These are phyloP conservation scores for Saccharomycopsis synnaedendra DNA, from an alignment of 805 yeast genomes.

Conservation along the genomic window DNA sequence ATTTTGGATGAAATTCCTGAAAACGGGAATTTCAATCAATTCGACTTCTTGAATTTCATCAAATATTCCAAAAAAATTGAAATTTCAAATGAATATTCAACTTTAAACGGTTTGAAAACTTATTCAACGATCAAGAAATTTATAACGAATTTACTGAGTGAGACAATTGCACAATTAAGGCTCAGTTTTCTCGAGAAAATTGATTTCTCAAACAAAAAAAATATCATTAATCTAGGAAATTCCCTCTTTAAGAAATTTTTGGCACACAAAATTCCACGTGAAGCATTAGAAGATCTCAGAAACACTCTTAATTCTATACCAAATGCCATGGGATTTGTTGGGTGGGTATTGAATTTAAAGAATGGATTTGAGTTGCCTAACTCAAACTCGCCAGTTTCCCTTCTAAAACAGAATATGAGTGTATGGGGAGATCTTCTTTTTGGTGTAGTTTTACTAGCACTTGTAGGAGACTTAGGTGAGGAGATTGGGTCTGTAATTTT, in stretches of 20 bases:
- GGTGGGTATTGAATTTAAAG: slow-evolving; percentile 24
- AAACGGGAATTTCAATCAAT: too few species aligned
- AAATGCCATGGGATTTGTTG: slow-evolving; percentile 26
- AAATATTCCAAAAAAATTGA: slow-evolving; percentile 9
- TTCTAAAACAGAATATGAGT: slow-evolving; percentile 21
- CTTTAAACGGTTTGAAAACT: slow-evolving; percentile 23
- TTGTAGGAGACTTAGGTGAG: slow-evolving; percentile 28
- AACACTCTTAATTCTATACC: slow-evolving; percentile 29
- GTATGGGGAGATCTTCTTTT: slow-evolving; percentile 23
- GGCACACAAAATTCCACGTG: slow-evolving; percentile 29
- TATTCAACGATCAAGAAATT: slow-evolving; percentile 30
- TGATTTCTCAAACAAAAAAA: slow-evolving; percentile 22
- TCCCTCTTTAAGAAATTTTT: slow-evolving; percentile 32
- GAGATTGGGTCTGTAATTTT: slow-evolving; percentile 17
- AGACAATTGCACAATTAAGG: slow-evolving; percentile 23
- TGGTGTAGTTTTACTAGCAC: slow-evolving; percentile 24
- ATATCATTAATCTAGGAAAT: slow-evolving; percentile 23
- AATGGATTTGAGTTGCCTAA: background rate
- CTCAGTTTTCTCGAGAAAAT: slow-evolving; percentile 28
- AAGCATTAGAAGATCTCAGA: slow-evolving; percentile 28
- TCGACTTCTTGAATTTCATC: too few species aligned
- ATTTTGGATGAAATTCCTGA: too few species aligned
- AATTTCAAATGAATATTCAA: slow-evolving; percentile 19
- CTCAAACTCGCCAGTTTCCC: slow-evolving; percentile 16
- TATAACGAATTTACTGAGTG: slow-evolving; percentile 20